Evolutionary conservation across 441 rosid genomes (phyloP), one percentile per base, ranked within the genome.

Genomic region (Macaranga tanarius): DNA sequence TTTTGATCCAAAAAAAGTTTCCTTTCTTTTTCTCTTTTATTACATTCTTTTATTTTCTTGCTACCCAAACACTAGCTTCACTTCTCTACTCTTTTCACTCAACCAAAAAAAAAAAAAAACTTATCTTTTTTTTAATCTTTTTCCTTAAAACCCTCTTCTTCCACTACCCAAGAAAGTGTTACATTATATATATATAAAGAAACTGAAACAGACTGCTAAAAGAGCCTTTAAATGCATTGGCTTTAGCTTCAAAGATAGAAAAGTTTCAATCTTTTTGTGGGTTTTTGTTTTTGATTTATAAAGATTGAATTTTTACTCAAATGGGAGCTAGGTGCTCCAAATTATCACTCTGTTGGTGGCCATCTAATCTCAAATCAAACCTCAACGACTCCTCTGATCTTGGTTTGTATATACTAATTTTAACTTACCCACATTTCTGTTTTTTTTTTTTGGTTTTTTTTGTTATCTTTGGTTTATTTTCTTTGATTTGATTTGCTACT

Each of bases 251-350:
- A 16, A 12, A 44, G 52, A 60, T 31, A 73, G 25, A 15, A 69
- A 65, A 66, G 28, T 23, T 20, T 15, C 45, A 13, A 2, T 20
- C 40, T 44, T 20, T 16, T 31, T 40, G 40, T 73, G 62, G 62
- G 70, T 55, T 45, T 22, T 56, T 16, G 60, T 48, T 67, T 66
- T 20, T 44, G 69, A 28, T 73, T 62, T 62, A 38, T 70, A 64
- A 65, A 62, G 20, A 38, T 55, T 31, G 34, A 61, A 61, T 28
- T 31, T 31, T 59, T 40, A 61, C 65, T 76, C 79, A 82, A 85
- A 93, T 90, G 97, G 97, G 98, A 85, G 88, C 83, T 83, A 86
- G 91, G 72, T 93, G 95, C 93, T 93, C 98, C 84, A 93, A 89
- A 81, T 73, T 89, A 70, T 90, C 98, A 58, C 84, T 92, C 76